A percentile compares a stretch with the other conserved stretches of the same genome.
These are phyloP conservation scores for Starmerella etchellsii DNA, from an alignment of 805 yeast genomes.

Conservation along the genomic window DNA sequence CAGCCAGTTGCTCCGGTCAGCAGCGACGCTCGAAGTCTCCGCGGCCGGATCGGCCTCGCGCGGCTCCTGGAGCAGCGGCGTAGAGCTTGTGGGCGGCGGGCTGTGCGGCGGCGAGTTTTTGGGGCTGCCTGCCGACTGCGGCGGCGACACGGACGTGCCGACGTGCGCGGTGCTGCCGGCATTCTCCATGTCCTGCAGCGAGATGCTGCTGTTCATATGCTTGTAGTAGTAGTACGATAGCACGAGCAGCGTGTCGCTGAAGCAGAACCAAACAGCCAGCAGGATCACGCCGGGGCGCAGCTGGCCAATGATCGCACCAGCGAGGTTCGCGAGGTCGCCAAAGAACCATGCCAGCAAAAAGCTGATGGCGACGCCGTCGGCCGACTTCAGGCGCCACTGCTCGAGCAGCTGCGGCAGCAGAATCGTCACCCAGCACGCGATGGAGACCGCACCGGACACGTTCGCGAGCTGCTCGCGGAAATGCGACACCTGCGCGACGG, in stretches of 20 bases:
- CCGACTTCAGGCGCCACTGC: conserved; percentile 60
- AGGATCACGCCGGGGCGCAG: conserved; percentile 56
- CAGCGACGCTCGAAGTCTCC: conserved; percentile 19
- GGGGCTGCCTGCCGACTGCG: neutral
- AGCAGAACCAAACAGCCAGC: conserved; percentile 63
- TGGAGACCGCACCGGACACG: conserved; percentile 52
- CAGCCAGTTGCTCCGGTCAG: conserved; percentile 15
- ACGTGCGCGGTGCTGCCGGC: neutral
- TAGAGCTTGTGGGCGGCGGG: conserved; percentile 8
- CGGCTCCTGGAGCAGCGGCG: conserved; percentile 26
- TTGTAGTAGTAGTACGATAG: conserved; percentile 45
- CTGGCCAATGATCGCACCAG: conserved; percentile 59
- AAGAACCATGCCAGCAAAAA: conserved; percentile 57
- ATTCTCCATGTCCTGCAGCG: neutral
- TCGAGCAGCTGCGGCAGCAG: conserved; percentile 67
- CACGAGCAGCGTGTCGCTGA: conserved; percentile 53
- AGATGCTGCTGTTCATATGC: conserved; percentile 3
- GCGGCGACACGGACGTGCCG: neutral
- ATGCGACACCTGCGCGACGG: conserved; percentile 1
- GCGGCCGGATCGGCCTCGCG: neutral
- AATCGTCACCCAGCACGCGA: conserved; percentile 70
- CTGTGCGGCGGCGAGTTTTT: no score
- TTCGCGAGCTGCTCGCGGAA: conserved; percentile 34
- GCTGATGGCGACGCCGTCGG: conserved; percentile 62
- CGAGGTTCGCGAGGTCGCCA: conserved; percentile 57